Base-by-base conservation (phyloP, 176 grass and related monocot species). In the Themeda triandra region DNA sequence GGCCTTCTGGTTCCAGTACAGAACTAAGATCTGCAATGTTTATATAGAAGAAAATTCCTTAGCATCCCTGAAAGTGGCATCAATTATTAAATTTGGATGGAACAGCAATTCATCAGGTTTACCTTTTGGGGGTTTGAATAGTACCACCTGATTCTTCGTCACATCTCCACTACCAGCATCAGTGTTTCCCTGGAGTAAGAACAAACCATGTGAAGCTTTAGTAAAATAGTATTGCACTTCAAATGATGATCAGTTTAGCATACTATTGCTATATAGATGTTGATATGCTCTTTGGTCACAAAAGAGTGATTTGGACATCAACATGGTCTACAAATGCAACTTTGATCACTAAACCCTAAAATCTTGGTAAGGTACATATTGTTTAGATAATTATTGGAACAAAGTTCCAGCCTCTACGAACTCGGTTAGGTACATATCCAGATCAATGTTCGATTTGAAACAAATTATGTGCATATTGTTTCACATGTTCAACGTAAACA, bases 101-200 rank as follows among this genome's bases (percentile, higher is more conserved):
- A 53, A 79, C 28, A 31, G 11, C 65, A 70, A 81, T 48, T 73
- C 5, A 70, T 62, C 51, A 64, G 4, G 53, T 59, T 70, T 87
- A 92, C 92, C 90, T 89, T 88, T 75, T 88, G 6, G 65, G 42
- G 32, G 79, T 53, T 89, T 87, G 68, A 51, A 88, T 82, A 31
- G 15, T 75, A 83, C 68, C 87, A 79, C 66, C 77, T 21, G 84
- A 56, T 40, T 90, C 87, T 85, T 83, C 24, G 35, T 32, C 44
- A 75, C 7, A 80, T 80, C 74, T 85, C 73, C 84, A 88, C 18
- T 83, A 35, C 13, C 73, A 80, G 67, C 77, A 85, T 77, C 23
- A 58, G 81, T 82, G 71, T 87, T 66, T 78, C 42, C 88, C 76
- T 92, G 71, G 54, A 73, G 66, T 64, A 87, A 84, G 70, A 31